Evolutionary conservation across 192 early-diverging fungal species (phyloP).

Genomic region (Coemansia sp.): DNA sequence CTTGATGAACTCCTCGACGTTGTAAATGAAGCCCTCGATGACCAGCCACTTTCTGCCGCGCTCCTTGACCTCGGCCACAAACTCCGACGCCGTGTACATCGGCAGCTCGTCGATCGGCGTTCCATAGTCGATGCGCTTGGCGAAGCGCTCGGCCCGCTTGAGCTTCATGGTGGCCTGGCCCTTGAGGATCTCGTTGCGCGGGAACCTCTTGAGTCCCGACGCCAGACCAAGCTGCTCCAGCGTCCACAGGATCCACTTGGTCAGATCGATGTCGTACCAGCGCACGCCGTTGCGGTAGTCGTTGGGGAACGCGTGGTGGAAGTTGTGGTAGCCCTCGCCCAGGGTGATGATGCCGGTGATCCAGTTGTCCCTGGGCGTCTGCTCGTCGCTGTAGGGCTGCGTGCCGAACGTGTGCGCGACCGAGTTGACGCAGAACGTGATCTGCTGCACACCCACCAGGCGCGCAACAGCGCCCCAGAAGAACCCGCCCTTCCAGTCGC

Average conservation of each 20-base stretch:
- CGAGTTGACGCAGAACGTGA: slow-evolving; percentile 83
- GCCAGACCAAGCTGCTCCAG: slow-evolving; percentile 58
- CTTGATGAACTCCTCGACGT: slow-evolving; percentile 74
- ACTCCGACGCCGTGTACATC: slow-evolving; percentile 60
- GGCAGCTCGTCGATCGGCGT: slow-evolving; percentile 64
- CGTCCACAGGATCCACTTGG: slow-evolving; percentile 72
- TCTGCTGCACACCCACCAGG: slow-evolving; percentile 73
- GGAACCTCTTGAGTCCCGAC: slow-evolving; percentile 65
- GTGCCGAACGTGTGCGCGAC: slow-evolving; percentile 77
- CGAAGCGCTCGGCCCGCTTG: slow-evolving; percentile 67
- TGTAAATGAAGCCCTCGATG: slow-evolving; percentile 79
- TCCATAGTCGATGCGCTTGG: slow-evolving; percentile 72
- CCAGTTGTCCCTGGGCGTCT: slow-evolving; percentile 82
- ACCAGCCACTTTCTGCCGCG: slow-evolving; percentile 68
- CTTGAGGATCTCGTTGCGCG: slow-evolving; percentile 75
- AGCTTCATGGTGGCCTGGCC: slow-evolving; percentile 69
- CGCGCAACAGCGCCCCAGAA: slow-evolving; percentile 69
- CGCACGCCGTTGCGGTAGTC: slow-evolving; percentile 81
- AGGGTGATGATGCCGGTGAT: slow-evolving; percentile 72
- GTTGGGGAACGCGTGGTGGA: slow-evolving; percentile 82
- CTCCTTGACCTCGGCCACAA: slow-evolving; percentile 60
- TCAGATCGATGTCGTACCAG: slow-evolving; percentile 73
- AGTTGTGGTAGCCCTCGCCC: slow-evolving; percentile 84
- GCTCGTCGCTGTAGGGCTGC: slow-evolving; percentile 72
- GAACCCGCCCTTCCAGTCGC: slow-evolving; percentile 76